Conservation (phyloP, 345 rosid species). For the Citrus trifoliata region DNA sequence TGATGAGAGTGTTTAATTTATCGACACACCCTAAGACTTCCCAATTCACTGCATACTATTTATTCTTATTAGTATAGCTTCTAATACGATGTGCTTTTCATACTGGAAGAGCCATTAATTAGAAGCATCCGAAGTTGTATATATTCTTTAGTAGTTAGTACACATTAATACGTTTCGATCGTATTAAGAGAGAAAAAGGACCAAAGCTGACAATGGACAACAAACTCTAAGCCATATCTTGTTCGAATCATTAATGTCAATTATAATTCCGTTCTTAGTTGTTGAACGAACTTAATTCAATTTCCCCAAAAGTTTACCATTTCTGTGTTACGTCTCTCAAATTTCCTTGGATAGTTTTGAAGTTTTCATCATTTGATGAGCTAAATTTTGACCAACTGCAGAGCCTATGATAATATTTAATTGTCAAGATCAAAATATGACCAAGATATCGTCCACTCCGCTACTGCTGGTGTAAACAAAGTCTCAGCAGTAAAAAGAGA, state of each 20-base stretch:
- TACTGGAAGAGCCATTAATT: not conserved
- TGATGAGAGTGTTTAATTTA: no score
- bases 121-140: not conserved
- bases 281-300: not conserved
- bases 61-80: not conserved
- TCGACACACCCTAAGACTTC: no score
- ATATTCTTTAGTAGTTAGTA: not conserved
- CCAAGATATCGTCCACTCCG: not conserved
- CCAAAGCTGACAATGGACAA: not conserved
- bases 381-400: not conserved
- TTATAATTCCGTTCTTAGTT: not conserved
- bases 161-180: not conserved
- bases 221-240: not conserved
- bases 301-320: not conserved
- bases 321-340: not conserved
- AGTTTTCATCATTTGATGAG: not conserved
- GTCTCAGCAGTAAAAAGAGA: not conserved
- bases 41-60: accelerated
- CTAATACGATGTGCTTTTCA: not conserved
- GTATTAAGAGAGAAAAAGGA: not conserved
- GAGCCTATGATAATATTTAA: not conserved
- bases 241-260: not conserved
- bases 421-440: not conserved
- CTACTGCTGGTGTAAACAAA: not conserved
- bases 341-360: not conserved